Conservation (phyloP, 768 basidiomycete species). For the Cystofilobasidium ferigula region DNA sequence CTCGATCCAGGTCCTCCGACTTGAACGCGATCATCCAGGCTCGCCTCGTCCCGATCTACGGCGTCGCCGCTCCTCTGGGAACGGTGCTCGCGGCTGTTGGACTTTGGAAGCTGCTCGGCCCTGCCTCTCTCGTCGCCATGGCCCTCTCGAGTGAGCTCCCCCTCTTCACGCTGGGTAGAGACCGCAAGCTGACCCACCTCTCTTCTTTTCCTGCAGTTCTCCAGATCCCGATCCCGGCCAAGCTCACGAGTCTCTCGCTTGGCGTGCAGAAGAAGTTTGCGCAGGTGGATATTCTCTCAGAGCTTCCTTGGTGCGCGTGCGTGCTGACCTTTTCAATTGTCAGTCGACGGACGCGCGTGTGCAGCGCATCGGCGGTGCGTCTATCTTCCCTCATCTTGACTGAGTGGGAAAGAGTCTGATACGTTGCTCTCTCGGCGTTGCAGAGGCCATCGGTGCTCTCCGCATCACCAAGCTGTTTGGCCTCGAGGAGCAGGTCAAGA, state of each 20-base stretch:
- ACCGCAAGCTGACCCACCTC: no score
- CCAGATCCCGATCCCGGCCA: conserved; percentile 48
- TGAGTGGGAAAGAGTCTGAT: no score
- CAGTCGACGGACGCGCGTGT: conserved; percentile 51
- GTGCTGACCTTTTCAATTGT: background rate
- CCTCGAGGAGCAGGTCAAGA: conserved; percentile 45
- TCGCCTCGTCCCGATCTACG: background rate
- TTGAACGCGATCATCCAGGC: background rate
- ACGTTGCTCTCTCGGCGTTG: no score
- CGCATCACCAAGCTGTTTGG: conserved; percentile 64
- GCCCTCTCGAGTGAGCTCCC: conserved; percentile 39
- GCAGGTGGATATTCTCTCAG: conserved; percentile 29
- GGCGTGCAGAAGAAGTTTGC: conserved; percentile 41
- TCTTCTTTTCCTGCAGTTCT: conserved; percentile 32
- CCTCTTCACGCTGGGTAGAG: no score
- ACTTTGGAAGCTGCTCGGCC: conserved; percentile 45
- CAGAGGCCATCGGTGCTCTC: conserved; percentile 40
- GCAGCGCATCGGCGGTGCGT: conserved; percentile 46
- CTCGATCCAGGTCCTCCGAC: background rate
- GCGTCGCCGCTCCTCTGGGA: conserved; percentile 42
- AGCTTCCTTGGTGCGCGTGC: background rate
- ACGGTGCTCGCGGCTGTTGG: conserved; percentile 41
- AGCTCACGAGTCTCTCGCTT: conserved; percentile 47
- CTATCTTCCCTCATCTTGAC: no score
- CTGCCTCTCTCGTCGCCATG: conserved; percentile 53